Conservation (phyloP, 768 basidiomycete genomes). For the Lentinula lateritia region DNA sequence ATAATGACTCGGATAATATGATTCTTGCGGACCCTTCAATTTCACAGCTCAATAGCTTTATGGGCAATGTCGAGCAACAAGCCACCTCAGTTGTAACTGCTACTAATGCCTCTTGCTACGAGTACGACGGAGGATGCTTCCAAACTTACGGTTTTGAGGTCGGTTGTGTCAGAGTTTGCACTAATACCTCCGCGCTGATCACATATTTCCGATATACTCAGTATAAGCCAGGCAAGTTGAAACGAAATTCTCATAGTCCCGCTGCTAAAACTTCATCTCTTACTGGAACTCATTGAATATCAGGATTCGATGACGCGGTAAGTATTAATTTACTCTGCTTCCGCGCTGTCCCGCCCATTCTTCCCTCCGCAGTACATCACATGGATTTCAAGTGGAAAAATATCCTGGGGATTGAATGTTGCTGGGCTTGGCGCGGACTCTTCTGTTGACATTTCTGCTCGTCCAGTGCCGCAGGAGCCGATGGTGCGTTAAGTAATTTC, state of each 20-base stretch:
- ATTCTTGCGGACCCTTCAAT: constrained; percentile 29
- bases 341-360: background rate
- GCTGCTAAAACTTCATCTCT: background rate
- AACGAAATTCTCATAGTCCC: constrained; percentile 4
- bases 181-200: background rate
- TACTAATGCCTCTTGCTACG: constrained; percentile 40
- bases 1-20: constrained; percentile 27
- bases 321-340: constrained; percentile 12
- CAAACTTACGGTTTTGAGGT: constrained; percentile 44
- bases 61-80: constrained; percentile 16
- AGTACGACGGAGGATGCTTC: constrained; percentile 32
- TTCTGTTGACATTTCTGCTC: constrained; percentile 43
- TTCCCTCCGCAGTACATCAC: constrained; percentile 44
- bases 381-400: constrained; percentile 56
- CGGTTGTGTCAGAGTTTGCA: background rate
- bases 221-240: constrained; percentile 33
- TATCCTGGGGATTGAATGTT: constrained; percentile 52
- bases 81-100: constrained; percentile 6
- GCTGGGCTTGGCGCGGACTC: constrained; percentile 46
- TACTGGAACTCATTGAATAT: background rate
- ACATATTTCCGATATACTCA: constrained; percentile 11
- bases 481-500: constrained; percentile 38
- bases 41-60: constrained; percentile 34
- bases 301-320: constrained; percentile 29
- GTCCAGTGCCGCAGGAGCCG: constrained; percentile 67